These are phyloP conservation scores for Bryum argenteum DNA, from an alignment of 225 moss, liverwort and hornwort species.

Conservation along the genomic window DNA sequence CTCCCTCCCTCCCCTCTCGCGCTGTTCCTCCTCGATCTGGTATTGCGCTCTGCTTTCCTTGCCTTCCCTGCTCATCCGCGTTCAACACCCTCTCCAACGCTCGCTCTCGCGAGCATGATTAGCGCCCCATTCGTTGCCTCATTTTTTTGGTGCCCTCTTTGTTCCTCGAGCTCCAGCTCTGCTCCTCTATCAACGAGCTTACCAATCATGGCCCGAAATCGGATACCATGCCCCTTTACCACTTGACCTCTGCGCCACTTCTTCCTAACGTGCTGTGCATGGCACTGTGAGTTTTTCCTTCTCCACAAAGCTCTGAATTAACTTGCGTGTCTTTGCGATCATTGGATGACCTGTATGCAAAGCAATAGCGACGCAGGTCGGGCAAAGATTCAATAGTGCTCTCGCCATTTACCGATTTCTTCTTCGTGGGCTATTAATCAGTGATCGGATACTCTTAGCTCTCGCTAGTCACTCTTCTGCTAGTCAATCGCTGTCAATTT, in stretches of 20 bases:
- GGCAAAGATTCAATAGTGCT: slow-evolving; percentile 21
- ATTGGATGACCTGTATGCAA: background rate
- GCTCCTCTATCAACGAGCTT: slow-evolving; percentile 16
- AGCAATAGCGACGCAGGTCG: background rate
- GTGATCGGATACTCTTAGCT: background rate
- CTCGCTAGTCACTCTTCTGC: slow-evolving; percentile 10
- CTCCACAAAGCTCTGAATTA: background rate
- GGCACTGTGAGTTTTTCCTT: slow-evolving; percentile 49
- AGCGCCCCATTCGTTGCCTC: slow-evolving; percentile 15
- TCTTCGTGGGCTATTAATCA: slow-evolving; percentile 7
- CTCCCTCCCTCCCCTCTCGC: background rate
- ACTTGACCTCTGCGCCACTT: slow-evolving; percentile 36
- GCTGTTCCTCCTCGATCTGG: slow-evolving; percentile 28
- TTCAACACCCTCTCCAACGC: slow-evolving; percentile 9
- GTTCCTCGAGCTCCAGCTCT: slow-evolving; percentile 6
- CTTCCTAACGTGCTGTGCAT: slow-evolving; percentile 43
- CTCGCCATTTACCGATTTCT: background rate
- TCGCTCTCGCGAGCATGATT: slow-evolving; percentile 35
- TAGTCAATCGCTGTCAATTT: background rate
- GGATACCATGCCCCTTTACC: slow-evolving; percentile 26
- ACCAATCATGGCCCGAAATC: slow-evolving; percentile 30
- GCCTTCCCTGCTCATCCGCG: background rate
- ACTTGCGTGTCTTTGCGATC: slow-evolving; percentile 8
- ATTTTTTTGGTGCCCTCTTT: slow-evolving; percentile 18
- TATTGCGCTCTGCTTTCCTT: slow-evolving; percentile 14